Evolutionary conservation across 306 rosid species (phyloP), one percentile per base, ranked within the genome.

Genomic region (Medicago arabica): DNA sequence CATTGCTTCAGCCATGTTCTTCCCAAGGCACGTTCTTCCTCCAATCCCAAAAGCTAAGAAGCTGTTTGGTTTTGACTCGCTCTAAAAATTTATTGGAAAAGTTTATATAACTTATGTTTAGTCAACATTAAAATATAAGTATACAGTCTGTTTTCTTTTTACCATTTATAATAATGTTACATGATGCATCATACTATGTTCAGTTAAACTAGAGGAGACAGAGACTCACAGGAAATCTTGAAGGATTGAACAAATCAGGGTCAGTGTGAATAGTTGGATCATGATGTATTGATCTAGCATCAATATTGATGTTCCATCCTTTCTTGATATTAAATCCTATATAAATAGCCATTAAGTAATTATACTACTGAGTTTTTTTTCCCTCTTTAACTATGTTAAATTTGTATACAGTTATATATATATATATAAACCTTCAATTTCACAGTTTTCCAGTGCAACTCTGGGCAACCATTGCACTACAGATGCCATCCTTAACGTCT

Each of bases 31-130:
- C 12, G 87, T 84, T 84, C 97, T 95, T 74, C 91, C 91, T 83
- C 97, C 98, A 88, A 90, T 82, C 15, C 98, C 98, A 88, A 95
- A 92, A 9, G 96, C 97, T 72, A 92, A 69, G 87, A 95, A 92
- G 85, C 91, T 84, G 83, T 87, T 83, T 11, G 90, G 77, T 68
- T 79, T 94, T 74, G 88, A 74, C 18, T 88, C 91, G 14, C 55
- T 91, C 96, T 88, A 83, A 31, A 63, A 81, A 3, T 55, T 67
- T 49, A 46, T 14, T 2, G 0, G 1, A 31, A 62, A 62, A 49
- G 1, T 40, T 75, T 38, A 61, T 31, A 61, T 31, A 58, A 34
- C 60, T 46, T 34, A 18, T 39, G 9, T 38, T n/a, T 31, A 54
- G 9, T 69, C 7, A 71, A 60, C 57, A 53, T 6, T 18, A 7